A percentile compares a stretch with the other conserved stretches of the same genome.
phyloP scores from a whole-genome alignment of 768 basidiomycete genomes.

The Auriculariales sp. region DNA sequence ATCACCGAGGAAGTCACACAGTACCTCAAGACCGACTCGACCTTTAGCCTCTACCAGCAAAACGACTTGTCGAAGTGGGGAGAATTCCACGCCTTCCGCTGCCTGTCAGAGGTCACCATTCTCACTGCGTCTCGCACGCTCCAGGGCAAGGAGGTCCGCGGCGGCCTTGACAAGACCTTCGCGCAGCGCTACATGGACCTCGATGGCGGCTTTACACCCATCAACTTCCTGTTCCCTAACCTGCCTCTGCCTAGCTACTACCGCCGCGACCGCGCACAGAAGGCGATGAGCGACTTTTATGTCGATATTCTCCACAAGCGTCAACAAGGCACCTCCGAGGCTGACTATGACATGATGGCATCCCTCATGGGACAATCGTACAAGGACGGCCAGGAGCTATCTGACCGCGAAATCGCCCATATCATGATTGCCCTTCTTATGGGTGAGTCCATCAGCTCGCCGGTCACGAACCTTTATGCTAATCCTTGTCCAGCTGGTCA shows the following conservation, averaged over 20 bases:
- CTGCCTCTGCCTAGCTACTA: conserved; percentile 85
- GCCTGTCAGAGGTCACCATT: conserved; percentile 81
- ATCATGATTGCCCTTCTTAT: conserved; percentile 98
- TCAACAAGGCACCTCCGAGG: conserved; percentile 28
- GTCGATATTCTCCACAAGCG: conserved; percentile 71
- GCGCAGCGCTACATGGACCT: conserved; percentile 75
- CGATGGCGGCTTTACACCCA: conserved; percentile 89
- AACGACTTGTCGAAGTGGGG: conserved; percentile 68
- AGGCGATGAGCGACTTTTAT: conserved; percentile 90
- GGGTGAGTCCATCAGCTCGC: too few species aligned
- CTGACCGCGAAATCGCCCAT: conserved; percentile 89
- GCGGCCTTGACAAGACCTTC: conserved; percentile 64
- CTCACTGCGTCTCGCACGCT: conserved; percentile 87
- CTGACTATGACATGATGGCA: conserved; percentile 85
- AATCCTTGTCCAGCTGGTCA: too few species aligned
- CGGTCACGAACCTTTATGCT: too few species aligned
- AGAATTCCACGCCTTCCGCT: conserved; percentile 54
- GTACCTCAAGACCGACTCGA: conserved; percentile 50
- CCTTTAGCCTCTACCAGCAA: conserved; percentile 47
- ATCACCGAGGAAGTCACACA: conserved; percentile 62
- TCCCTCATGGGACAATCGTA: conserved; percentile 76
- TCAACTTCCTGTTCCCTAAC: conserved; percentile 92
- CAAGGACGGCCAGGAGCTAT: conserved; percentile 59
- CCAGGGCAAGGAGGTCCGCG: conserved; percentile 84
- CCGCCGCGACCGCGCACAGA: conserved; percentile 76